These are phyloP conservation scores for Xylaria scruposa DNA, from an alignment of 495 filamentous ascomycete species.

Conservation along the genomic window DNA sequence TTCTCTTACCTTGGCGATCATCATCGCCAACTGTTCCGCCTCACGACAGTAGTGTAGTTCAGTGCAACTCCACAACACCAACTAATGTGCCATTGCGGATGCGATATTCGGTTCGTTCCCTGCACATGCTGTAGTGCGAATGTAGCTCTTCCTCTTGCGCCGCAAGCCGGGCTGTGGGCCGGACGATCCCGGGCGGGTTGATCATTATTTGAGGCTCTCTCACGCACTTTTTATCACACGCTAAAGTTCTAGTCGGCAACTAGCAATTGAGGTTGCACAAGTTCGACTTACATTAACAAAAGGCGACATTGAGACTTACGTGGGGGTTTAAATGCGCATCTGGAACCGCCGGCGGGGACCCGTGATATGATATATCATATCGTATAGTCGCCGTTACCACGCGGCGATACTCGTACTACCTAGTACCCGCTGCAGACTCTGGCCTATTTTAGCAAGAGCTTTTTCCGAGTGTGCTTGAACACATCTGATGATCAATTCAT, in stretches of 20 bases:
- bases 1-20: neutral
- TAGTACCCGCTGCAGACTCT: neutral
- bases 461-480: neutral
- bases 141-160: neutral
- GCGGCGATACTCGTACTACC: neutral
- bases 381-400: neutral
- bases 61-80: neutral
- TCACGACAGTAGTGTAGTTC: neutral
- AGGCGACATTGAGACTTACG: neutral
- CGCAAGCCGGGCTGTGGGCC: conserved; percentile 4
- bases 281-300: neutral
- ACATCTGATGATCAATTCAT: neutral
- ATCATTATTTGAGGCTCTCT: neutral
- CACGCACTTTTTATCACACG: neutral
- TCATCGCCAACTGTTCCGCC: too few relatives aligned
- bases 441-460: conserved; percentile 4
- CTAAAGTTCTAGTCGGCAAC: neutral
- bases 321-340: neutral
- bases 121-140: neutral
- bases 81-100: conserved; percentile 7
- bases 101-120: neutral
- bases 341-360: neutral
- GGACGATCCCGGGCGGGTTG: conserved; percentile 3
- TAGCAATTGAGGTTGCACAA: neutral
- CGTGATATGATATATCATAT: neutral